Percentiles rank a stretch among this genome's conserved stretches.
These are phyloP conservation scores for Ajuga chamaepitys DNA, from an alignment of 257 asterid species.

Conservation along the genomic window DNA sequence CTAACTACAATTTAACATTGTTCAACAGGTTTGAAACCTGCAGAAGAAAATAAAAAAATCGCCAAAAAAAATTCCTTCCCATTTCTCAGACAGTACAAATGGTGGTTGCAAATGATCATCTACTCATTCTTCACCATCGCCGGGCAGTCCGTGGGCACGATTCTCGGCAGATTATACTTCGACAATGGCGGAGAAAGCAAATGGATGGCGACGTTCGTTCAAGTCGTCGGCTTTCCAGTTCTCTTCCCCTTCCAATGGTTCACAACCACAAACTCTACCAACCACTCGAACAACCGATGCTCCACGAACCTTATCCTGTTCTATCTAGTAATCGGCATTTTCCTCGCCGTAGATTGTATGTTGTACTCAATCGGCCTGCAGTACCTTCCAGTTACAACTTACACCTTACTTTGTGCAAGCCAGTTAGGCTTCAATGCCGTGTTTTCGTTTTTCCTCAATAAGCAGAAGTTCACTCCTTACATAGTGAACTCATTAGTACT, in stretches of 20 bases:
- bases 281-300: not conserved
- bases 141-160: conserved; percentile 47
- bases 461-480: conserved; percentile 62
- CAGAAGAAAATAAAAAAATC: not conserved
- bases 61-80: not conserved
- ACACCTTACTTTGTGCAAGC: conserved; percentile 42
- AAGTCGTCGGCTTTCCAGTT: conserved; percentile 52
- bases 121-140: conserved; percentile 37
- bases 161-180: conserved; percentile 62
- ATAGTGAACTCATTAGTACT: conserved; percentile 51
- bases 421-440: conserved; percentile 68
- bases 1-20: too few species aligned
- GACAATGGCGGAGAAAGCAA: conserved; percentile 63
- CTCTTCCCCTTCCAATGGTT: conserved; percentile 54
- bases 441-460: conserved; percentile 51
- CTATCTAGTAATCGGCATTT: conserved; percentile 34
- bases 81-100: conserved; percentile 23
- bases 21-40: not conserved
- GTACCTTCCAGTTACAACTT: conserved; percentile 57
- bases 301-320: conserved; percentile 16
- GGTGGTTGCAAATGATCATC: conserved; percentile 53
- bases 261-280: not conserved
- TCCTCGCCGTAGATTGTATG: conserved; percentile 35
- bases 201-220: conserved; percentile 64
- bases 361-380: conserved; percentile 42